Evolutionary conservation across 2,329 filamentous ascomycete species (phyloP).

Genomic region (Aaosphaeria arxii): DNA sequence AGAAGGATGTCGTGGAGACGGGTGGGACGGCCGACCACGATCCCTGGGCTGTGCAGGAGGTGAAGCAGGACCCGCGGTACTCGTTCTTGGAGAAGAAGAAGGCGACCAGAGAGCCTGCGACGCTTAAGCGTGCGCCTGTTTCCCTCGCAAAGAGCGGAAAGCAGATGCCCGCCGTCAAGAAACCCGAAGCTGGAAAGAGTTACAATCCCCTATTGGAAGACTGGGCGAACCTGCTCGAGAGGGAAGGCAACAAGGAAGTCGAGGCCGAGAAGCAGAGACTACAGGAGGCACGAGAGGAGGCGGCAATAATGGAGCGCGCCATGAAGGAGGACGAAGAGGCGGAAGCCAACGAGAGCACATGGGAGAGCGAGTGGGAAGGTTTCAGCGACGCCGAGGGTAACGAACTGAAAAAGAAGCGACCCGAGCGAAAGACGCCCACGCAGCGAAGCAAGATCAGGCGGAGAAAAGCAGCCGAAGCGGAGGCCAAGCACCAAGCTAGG

Average conservation of each 20-base stretch:
- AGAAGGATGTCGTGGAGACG: constrained; percentile 49
- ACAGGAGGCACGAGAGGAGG: constrained; percentile 63
- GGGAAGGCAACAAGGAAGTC: constrained; percentile 75
- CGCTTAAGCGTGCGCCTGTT: constrained; percentile 72
- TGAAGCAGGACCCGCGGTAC: constrained; percentile 52
- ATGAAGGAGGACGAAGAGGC: constrained; percentile 73
- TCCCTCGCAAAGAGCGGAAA: constrained; percentile 83
- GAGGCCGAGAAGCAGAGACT: constrained; percentile 75
- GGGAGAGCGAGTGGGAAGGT: constrained; percentile 79
- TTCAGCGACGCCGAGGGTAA: constrained; percentile 51
- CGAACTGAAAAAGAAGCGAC: constrained; percentile 67
- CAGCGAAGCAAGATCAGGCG: constrained; percentile 87
- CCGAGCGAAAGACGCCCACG: constrained; percentile 78
- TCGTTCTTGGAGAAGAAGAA: constrained; percentile 66
- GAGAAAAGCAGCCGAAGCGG: constrained; percentile 81
- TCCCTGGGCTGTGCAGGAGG: constrained; percentile 65
- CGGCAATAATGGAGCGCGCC: constrained; percentile 64
- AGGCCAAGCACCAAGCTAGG: constrained; percentile 70
- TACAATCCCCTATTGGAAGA: constrained; percentile 91
- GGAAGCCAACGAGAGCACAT: constrained; percentile 86
- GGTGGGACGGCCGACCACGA: constrained; percentile 66
- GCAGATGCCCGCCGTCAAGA: constrained; percentile 70
- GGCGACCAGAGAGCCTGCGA: constrained; percentile 68
- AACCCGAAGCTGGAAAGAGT: constrained; percentile 77
- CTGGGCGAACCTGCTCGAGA: constrained; percentile 72